phyloP scores from a whole-genome alignment of 441 rosid species.

The Croton setiger region DNA sequence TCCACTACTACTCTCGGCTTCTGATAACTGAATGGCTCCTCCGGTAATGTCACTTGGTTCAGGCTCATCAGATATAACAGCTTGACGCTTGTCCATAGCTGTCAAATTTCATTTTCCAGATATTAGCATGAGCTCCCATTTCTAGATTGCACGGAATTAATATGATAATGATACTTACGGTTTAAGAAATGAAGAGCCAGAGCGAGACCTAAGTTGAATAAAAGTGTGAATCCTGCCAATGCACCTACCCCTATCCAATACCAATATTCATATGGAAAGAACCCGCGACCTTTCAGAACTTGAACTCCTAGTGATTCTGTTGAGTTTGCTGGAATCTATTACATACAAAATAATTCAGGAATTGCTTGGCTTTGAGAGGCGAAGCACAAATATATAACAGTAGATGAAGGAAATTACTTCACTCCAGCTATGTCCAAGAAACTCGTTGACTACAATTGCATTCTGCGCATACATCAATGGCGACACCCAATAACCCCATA shows the following conservation, averaged over 20 bases:
- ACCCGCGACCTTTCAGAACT: conserved; percentile 49
- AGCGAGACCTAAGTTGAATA: conserved; percentile 48
- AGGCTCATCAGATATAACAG: conserved; percentile 46
- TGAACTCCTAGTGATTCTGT: conserved; percentile 44
- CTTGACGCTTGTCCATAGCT: conserved; percentile 64
- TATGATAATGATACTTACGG: conserved; percentile 34
- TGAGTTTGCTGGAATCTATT: conserved; percentile 33
- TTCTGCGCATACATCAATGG: conserved; percentile 85
- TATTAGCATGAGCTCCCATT: conserved; percentile 2
- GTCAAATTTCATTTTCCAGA: conserved; percentile 8
- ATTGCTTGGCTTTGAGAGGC: background rate
- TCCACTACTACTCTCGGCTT: conserved; percentile 13
- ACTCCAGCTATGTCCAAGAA: conserved; percentile 70
- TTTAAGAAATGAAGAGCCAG: conserved; percentile 54
- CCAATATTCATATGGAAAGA: conserved; percentile 51
- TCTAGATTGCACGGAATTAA: background rate
- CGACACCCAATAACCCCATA: conserved; percentile 78
- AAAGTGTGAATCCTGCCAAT: conserved; percentile 38
- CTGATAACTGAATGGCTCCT: conserved; percentile 36
- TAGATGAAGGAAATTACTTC: conserved; percentile 33
- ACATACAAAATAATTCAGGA: background rate
- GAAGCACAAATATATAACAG: background rate
- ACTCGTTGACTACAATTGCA: conserved; percentile 69
- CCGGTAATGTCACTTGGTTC: conserved; percentile 14
- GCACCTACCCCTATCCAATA: conserved; percentile 76